These are phyloP conservation scores for Stentor coeruleus DNA, from an alignment of 73 alveolate genomes.

Conservation along the genomic window DNA sequence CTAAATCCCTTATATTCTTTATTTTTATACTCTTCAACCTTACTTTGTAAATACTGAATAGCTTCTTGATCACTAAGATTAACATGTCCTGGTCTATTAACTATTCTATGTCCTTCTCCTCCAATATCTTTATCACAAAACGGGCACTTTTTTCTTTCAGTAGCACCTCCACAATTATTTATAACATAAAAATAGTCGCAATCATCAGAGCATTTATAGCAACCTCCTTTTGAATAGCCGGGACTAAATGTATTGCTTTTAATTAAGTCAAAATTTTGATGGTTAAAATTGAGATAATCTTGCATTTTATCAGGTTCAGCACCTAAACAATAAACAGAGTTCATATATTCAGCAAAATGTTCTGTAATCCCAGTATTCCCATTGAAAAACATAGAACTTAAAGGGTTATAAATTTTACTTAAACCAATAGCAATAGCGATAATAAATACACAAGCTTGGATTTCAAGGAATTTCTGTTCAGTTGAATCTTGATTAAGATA, in stretches of 20 bases:
- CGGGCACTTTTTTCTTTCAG: neutral
- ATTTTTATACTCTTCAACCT: neutral
- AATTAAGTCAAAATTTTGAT: neutral
- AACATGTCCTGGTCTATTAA: slow-evolving; percentile 20
- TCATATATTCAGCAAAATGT: neutral
- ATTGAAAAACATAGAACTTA: neutral
- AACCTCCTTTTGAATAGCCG: neutral
- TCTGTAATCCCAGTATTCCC: neutral
- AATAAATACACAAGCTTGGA: neutral
- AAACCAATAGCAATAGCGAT: neutral
- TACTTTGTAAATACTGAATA: neutral
- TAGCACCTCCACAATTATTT: slow-evolving; percentile 19
- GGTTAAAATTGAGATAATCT: neutral
- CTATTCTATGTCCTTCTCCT: slow-evolving; percentile 16
- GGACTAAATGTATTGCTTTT: neutral
- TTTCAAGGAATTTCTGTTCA: neutral
- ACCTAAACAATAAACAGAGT: neutral
- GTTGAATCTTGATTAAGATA: neutral
- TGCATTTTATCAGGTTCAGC: neutral
- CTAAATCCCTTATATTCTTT: neutral
- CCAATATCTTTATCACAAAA: slow-evolving; percentile 18
- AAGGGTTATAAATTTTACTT: neutral
- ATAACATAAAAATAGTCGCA: slow-evolving; percentile 25
- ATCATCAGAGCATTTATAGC: slow-evolving; percentile 18
- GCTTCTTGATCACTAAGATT: slow-evolving; percentile 29